Percentiles rank a stretch among this genome's conserved stretches.
These are phyloP conservation scores for Epithemia pelagica DNA, from an alignment of 108 stramenopile genomes.

Conservation along the genomic window DNA sequence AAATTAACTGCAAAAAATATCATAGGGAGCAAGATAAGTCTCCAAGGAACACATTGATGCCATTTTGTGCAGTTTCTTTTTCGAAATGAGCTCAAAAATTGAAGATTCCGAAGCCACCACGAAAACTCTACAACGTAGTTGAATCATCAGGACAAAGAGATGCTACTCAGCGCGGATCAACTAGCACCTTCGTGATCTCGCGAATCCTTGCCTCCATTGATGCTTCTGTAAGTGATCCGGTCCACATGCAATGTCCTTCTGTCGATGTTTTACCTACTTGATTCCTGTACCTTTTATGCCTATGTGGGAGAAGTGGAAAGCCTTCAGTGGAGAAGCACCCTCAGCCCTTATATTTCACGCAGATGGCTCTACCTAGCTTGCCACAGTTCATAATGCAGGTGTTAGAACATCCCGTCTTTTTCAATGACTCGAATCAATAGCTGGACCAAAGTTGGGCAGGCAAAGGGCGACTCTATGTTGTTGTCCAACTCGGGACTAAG, in stretches of 20 bases:
- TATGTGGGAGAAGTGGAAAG: background rate
- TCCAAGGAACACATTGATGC: too few relatives aligned
- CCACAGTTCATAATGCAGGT: background rate
- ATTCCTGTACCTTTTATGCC: background rate
- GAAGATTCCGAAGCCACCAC: too few relatives aligned
- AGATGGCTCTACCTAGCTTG: background rate
- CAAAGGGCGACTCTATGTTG: background rate
- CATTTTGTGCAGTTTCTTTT: too few relatives aligned
- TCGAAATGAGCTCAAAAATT: too few relatives aligned
- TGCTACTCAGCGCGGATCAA: background rate
- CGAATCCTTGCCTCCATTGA: background rate
- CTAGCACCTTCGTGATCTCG: background rate
- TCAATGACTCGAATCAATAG: background rate
- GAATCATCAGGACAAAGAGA: background rate
- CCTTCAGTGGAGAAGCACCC: background rate
- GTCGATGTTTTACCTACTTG: background rate
- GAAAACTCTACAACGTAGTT: too few relatives aligned
- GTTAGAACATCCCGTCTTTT: background rate
- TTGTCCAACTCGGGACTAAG: background rate
- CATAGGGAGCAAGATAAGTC: too few relatives aligned
- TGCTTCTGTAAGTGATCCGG: background rate
- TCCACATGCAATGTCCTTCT: too few relatives aligned
- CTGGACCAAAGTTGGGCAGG: background rate
- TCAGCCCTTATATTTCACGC: background rate
- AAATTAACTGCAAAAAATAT: too few relatives aligned